These are phyloP conservation scores for Elsinoe necatrix DNA, from an alignment of 2,329 filamentous ascomycete species.

Conservation along the genomic window DNA sequence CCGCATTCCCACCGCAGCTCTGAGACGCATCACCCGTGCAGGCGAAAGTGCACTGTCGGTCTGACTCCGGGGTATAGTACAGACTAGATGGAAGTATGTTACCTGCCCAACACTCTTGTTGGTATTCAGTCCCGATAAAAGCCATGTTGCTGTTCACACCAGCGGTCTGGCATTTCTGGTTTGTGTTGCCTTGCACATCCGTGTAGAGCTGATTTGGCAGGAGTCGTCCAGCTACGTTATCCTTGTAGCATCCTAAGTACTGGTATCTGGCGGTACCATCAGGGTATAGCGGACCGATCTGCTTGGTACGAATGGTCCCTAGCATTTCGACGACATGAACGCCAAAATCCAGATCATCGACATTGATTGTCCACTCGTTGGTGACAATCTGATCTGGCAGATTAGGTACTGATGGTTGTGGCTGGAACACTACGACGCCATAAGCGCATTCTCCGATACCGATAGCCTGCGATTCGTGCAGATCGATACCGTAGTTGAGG, in stretches of 20 bases:
- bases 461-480: slow-evolving; percentile 26
- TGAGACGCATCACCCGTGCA: slow-evolving; percentile 43
- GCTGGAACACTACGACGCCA: slow-evolving; percentile 24
- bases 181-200: slow-evolving; percentile 22
- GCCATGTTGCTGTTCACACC: slow-evolving; percentile 20
- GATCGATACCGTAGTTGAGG: slow-evolving; percentile 20
- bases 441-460: slow-evolving; percentile 24
- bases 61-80: slow-evolving; percentile 12
- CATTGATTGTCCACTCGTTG: slow-evolving; percentile 35
- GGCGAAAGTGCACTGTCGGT: slow-evolving; percentile 38
- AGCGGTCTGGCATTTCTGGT: slow-evolving; percentile 27
- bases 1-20: slow-evolving; percentile 41
- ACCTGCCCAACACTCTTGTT: slow-evolving; percentile 13
- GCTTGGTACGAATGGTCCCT: slow-evolving; percentile 28
- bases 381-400: slow-evolving; percentile 21
- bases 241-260: slow-evolving; percentile 31
- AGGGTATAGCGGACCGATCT: slow-evolving; percentile 31
- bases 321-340: slow-evolving; percentile 31
- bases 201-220: slow-evolving; percentile 25
- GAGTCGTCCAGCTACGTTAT: slow-evolving; percentile 24
- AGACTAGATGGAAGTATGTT: slow-evolving; percentile 21
- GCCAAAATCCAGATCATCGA: slow-evolving; percentile 36
- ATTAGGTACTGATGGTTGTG: slow-evolving; percentile 24
- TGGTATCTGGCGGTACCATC: slow-evolving; percentile 23
- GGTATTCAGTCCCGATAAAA: slow-evolving; percentile 22